A percentile compares a stretch with the other conserved stretches of the same genome.
Evolutionary conservation across 164 flowering plant species (phyloP).

Genomic region (grape (Vitis vinifera)): DNA sequence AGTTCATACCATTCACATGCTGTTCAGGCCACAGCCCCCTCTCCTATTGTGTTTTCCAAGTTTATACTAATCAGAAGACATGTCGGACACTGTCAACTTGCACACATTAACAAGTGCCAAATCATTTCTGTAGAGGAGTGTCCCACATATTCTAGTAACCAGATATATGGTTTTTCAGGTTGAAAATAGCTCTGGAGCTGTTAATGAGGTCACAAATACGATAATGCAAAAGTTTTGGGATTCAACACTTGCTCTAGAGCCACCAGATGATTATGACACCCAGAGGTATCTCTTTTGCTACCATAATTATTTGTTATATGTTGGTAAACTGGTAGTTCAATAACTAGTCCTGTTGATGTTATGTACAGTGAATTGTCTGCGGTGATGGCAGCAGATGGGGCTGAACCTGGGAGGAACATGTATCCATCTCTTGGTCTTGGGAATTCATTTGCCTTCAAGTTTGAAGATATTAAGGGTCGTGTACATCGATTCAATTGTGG

Average conservation of each 20-base stretch:
- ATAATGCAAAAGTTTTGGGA: constrained; percentile 99
- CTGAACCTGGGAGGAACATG: constrained; percentile 48
- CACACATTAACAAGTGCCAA: no score
- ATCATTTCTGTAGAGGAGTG: no score
- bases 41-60: no score
- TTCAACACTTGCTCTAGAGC: constrained; percentile 84
- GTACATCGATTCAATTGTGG: constrained; percentile 88
- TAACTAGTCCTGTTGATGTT: constrained; percentile 12
- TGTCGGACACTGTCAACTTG: no score
- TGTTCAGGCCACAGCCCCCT: no score
- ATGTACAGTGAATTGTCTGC: constrained; percentile 77
- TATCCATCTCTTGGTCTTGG: constrained; percentile 91
- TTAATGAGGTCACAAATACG: constrained; percentile 78
- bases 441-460: constrained; percentile 81
- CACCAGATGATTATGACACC: constrained; percentile 86
- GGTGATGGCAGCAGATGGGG: constrained; percentile 62
- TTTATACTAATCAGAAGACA: no score
- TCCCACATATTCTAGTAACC: not conserved
- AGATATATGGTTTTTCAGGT: constrained; percentile 42
- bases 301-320: not conserved
- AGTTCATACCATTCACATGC: no score
- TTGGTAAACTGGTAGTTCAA: not conserved
- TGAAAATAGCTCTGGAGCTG: constrained; percentile 78
- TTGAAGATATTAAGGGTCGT: constrained; percentile 82
- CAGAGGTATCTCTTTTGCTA: constrained; percentile 50